Conservation (phyloP, 768 basidiomycete species). For the Tylopilus sp. region DNA sequence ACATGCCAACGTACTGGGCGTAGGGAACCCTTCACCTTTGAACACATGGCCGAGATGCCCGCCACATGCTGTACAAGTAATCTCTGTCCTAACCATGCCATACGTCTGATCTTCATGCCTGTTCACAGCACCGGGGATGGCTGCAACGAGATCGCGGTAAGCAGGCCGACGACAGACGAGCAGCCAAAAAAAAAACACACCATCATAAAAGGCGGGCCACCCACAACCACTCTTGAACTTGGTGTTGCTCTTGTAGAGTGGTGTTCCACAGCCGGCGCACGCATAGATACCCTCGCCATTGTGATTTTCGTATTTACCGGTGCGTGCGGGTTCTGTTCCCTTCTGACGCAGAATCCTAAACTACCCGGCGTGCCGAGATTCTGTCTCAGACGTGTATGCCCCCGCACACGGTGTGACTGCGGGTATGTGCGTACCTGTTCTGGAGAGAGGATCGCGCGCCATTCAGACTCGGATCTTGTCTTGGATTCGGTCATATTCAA, state of each 20-base stretch:
- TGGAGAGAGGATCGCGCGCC: slow-evolving; percentile 75
- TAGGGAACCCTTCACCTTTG: slow-evolving; percentile 82
- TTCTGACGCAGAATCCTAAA: slow-evolving; percentile 84
- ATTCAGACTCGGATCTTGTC: slow-evolving; percentile 69
- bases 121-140: slow-evolving; percentile 84
- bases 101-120: slow-evolving; percentile 68
- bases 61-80: slow-evolving; percentile 86
- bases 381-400: too few relatives aligned
- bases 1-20: slow-evolving; percentile 56
- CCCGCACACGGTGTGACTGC: too few relatives aligned
- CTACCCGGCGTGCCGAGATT: slow-evolving; percentile 37
- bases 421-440: slow-evolving; percentile 61
- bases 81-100: slow-evolving; percentile 77
- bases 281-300: slow-evolving; percentile 63
- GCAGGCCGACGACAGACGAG: too few relatives aligned
- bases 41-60: slow-evolving; percentile 96
- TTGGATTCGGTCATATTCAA: slow-evolving; percentile 18
- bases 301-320: slow-evolving; percentile 78
- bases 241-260: slow-evolving; percentile 83
- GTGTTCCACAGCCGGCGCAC: slow-evolving; percentile 78
- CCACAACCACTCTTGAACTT: slow-evolving; percentile 94
- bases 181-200: slow-evolving; percentile 41
- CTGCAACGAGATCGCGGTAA: too few relatives aligned
- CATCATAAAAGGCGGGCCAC: slow-evolving; percentile 98
- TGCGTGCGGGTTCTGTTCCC: slow-evolving; percentile 78